A percentile compares a stretch with the other conserved stretches of the same genome.
phyloP scores from a whole-genome alignment of 2,329 filamentous ascomycete genomes.

The Xylariaceae sp. region DNA sequence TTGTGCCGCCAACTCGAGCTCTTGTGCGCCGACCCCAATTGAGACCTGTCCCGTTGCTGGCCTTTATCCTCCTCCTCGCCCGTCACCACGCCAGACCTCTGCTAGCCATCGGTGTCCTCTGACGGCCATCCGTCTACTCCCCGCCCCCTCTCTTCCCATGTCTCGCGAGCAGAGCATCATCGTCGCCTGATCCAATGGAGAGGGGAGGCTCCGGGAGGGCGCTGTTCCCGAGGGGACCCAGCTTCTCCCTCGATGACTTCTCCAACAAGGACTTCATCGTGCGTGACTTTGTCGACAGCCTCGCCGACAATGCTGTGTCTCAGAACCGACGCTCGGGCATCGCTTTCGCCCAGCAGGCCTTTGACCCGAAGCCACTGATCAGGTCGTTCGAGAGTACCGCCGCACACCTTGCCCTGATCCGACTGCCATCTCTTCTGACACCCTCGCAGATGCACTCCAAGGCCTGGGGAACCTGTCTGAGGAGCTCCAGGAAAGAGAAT shows the following conservation, averaged over 20 bases:
- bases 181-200: slow-evolving; percentile 30
- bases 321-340: slow-evolving; percentile 66
- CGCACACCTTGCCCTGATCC: slow-evolving; percentile 2
- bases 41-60: no score
- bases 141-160: no score
- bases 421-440: no score
- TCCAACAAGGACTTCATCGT: slow-evolving; percentile 92
- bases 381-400: slow-evolving; percentile 75
- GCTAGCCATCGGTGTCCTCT: no score
- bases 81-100: no score
- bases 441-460: slow-evolving; percentile 48
- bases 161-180: slow-evolving; percentile 8
- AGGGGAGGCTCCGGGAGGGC: slow-evolving; percentile 44
- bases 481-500: slow-evolving; percentile 83
- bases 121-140: no score
- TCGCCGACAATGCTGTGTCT: slow-evolving; percentile 80
- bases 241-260: slow-evolving; percentile 83
- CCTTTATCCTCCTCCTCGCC: no score
- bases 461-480: slow-evolving; percentile 66
- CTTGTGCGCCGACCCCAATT: no score
- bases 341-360: slow-evolving; percentile 53
- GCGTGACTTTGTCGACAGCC: slow-evolving; percentile 90
- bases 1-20: no score
- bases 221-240: slow-evolving; percentile 70
- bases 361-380: slow-evolving; percentile 95